A percentile compares a stretch with the other conserved stretches of the same genome.
Conservation (phyloP, 2,329 filamentous ascomycete species). For the Albophoma yamanashiensis region DNA sequence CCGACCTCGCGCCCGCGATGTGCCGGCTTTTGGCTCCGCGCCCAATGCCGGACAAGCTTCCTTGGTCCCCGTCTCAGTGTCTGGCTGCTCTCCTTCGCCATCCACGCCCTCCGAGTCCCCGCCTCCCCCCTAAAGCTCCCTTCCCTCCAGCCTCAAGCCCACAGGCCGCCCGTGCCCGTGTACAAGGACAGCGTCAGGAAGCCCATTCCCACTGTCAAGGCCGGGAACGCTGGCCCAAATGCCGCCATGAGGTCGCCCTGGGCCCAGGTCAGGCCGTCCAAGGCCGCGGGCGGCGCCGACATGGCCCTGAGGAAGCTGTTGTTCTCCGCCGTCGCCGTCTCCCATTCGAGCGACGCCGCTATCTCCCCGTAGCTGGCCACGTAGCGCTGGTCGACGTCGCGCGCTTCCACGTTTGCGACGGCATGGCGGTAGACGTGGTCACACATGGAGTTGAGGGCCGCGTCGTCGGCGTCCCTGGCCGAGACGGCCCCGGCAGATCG, state of each 20-base stretch:
- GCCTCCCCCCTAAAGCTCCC: too few relatives aligned
- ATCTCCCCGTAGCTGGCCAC: not conserved
- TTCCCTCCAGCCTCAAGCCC: not conserved
- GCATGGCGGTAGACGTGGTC: not conserved
- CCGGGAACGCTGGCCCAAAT: not conserved
- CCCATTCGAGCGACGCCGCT: not conserved
- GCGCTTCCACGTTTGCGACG: not conserved
- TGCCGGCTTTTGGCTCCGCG: too few relatives aligned
- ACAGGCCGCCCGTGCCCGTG: not conserved
- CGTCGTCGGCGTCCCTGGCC: not conserved
- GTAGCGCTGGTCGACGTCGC: slow-evolving; percentile 6
- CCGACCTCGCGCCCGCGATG: too few relatives aligned
- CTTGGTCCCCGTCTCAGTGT: too few relatives aligned
- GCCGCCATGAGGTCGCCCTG: not conserved
- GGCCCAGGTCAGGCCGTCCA: not conserved
- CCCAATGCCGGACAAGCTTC: too few relatives aligned
- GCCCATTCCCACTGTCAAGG: not conserved
- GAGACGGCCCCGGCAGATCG: too few relatives aligned
- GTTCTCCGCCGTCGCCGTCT: not conserved
- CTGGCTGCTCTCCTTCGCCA: too few relatives aligned
- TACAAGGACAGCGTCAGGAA: not conserved
- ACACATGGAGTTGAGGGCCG: not conserved
- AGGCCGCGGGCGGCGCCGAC: not conserved
- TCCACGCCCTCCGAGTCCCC: too few relatives aligned
- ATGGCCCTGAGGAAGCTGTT: not conserved